Evolutionary conservation across 345 rosid species (phyloP).

Genomic region (Gossypium bickii): DNA sequence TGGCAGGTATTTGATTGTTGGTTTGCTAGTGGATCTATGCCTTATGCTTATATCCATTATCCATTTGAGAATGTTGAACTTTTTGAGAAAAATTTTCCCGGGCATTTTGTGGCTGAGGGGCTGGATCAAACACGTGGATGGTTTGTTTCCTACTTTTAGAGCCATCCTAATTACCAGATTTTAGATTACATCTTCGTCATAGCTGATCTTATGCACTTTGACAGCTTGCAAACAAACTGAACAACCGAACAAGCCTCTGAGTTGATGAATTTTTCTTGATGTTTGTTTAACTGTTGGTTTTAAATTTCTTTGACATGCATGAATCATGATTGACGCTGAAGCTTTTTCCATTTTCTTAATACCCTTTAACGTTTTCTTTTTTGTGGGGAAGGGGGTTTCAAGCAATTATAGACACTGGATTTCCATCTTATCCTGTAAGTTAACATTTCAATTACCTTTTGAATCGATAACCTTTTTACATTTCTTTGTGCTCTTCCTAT

Average conservation of each 20-base stretch:
- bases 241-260: background rate
- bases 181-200: background rate
- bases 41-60: constrained; percentile 94
- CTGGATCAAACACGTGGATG: too few species aligned
- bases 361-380: background rate
- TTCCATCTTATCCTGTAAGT: background rate
- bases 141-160: constrained; percentile 25
- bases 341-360: background rate
- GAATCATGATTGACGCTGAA: background rate
- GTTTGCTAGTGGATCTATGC: constrained; percentile 66
- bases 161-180: background rate
- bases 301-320: constrained; percentile 6
- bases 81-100: constrained; percentile 92
- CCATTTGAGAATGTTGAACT: constrained; percentile 90
- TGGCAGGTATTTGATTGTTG: too few species aligned
- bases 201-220: background rate
- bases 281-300: background rate
- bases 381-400: background rate
- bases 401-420: background rate
- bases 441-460: background rate
- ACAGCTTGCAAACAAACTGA: background rate
- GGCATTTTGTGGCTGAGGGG: constrained; percentile 52
- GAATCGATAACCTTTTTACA: background rate
- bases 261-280: background rate
- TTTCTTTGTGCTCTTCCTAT: background rate